Evolutionary conservation across 352 stramenopile genomes (phyloP).

Genomic region (Phytophthora hibernalis): DNA sequence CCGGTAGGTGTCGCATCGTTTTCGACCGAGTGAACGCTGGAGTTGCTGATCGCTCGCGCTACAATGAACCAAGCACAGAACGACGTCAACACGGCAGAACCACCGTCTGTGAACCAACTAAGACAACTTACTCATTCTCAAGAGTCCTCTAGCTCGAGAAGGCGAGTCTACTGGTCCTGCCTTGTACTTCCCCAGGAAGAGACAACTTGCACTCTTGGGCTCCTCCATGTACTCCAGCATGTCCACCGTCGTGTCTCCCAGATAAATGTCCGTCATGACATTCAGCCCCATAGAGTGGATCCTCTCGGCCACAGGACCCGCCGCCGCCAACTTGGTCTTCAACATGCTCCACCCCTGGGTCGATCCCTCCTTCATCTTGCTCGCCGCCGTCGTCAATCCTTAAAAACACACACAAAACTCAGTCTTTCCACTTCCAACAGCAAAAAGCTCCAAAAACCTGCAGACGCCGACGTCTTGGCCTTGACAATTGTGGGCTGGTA

Average conservation of each 20-base stretch:
- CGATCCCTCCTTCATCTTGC: conserved; percentile 74
- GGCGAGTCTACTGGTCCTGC: conserved; percentile 17
- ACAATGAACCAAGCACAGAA: conserved; percentile 7
- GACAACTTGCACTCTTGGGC: conserved; percentile 44
- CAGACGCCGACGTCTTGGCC: conserved; percentile 73
- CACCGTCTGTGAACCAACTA: neutral
- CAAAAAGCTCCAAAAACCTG: conserved; percentile 41
- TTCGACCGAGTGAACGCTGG: conserved; percentile 31
- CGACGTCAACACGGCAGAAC: conserved; percentile 2
- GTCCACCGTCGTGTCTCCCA: conserved; percentile 66
- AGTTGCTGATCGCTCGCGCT: conserved; percentile 41
- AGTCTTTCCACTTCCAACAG: neutral
- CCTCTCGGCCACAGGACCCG: conserved; percentile 73
- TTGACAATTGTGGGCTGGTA: conserved; percentile 83
- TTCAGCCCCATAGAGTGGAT: conserved; percentile 80
- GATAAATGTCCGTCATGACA: conserved; percentile 74
- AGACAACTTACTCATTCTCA: conserved; percentile 57
- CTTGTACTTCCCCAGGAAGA: conserved; percentile 74
- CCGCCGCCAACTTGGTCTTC: conserved; percentile 77
- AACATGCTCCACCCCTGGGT: conserved; percentile 83
- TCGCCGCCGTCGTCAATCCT: conserved; percentile 30
- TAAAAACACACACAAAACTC: neutral
- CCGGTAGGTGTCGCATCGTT: conserved; percentile 11
- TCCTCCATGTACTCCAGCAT: conserved; percentile 56
- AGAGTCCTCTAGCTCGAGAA: conserved; percentile 40